Conservation (phyloP, 495 filamentous ascomycete genomes). For the Penicillium simplicissimum region DNA sequence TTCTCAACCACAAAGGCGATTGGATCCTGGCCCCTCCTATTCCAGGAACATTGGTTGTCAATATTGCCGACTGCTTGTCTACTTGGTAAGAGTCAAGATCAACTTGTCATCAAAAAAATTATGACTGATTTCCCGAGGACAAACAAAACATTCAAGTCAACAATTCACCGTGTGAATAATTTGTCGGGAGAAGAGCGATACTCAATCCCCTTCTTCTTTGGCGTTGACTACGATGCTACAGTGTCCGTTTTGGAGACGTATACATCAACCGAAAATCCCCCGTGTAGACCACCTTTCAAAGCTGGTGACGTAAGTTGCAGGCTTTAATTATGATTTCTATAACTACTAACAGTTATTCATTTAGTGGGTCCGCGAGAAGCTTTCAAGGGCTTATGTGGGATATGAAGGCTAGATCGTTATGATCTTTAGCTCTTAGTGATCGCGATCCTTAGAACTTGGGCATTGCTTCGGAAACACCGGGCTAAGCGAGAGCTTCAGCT, state of each 20-base stretch:
- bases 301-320: slow-evolving; percentile 27
- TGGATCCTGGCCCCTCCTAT: slow-evolving; percentile 49
- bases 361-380: slow-evolving; percentile 22
- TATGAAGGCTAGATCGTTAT: slow-evolving; percentile 10
- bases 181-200: slow-evolving; percentile 45
- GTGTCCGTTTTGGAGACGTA: slow-evolving; percentile 26
- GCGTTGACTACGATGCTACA: slow-evolving; percentile 33
- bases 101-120: too few species aligned
- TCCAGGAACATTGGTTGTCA: slow-evolving; percentile 49
- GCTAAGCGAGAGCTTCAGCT: neutral
- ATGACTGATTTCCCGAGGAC: slow-evolving; percentile 27
- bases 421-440: neutral
- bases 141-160: slow-evolving; percentile 47
- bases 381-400: slow-evolving; percentile 21
- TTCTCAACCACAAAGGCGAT: slow-evolving; percentile 38
- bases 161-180: slow-evolving; percentile 53
- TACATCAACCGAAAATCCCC: slow-evolving; percentile 16
- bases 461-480: too few species aligned
- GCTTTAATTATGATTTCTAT: neutral
- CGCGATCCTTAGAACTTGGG: neutral
- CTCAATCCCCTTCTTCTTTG: slow-evolving; percentile 52
- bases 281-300: slow-evolving; percentile 25
- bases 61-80: slow-evolving; percentile 50
- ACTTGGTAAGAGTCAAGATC: too few species aligned
- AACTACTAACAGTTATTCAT: neutral